These are phyloP conservation scores for Tolypocladium inflatum DNA, from an alignment of 2,329 filamentous ascomycete species.

Conservation along the genomic window DNA sequence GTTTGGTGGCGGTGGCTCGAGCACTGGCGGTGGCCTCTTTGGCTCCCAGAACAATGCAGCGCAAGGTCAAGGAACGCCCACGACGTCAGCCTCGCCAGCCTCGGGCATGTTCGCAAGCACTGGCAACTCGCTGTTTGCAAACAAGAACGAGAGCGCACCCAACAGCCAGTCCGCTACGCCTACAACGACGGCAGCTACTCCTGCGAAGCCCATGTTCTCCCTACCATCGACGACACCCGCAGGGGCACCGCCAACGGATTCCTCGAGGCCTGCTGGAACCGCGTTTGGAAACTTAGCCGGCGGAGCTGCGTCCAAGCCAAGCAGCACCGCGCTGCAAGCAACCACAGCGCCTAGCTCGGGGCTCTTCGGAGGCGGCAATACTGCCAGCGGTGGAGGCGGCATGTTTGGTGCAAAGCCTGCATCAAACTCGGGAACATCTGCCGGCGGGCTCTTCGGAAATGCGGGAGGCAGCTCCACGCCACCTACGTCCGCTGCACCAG, in stretches of 20 bases:
- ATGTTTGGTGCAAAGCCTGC: constrained; percentile 14
- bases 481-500: constrained; percentile 13
- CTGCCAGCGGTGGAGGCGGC: constrained; percentile 5
- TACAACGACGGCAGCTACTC: constrained; percentile 22
- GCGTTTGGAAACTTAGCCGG: neutral
- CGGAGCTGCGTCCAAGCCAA: neutral
- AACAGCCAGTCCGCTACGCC: constrained; percentile 9
- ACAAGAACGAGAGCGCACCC: constrained; percentile 4
- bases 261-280: constrained; percentile 16
- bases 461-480: constrained; percentile 9
- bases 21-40: constrained; percentile 5
- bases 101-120: constrained; percentile 19
- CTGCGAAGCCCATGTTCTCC: constrained; percentile 37
- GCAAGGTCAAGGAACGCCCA: constrained; percentile 11
- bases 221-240: constrained; percentile 37
- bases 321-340: constrained; percentile 2
- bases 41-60: constrained; percentile 4
- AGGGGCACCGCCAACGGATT: constrained; percentile 38
- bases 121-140: constrained; percentile 20
- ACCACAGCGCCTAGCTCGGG: constrained; percentile 11
- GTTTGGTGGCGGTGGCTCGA: constrained; percentile 11
- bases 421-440: constrained; percentile 9
- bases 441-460: constrained; percentile 16
- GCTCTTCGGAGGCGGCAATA: constrained; percentile 21
- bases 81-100: constrained; percentile 15